Conservation (phyloP, 352 stramenopile genomes). For the Peronospora destructor region DNA sequence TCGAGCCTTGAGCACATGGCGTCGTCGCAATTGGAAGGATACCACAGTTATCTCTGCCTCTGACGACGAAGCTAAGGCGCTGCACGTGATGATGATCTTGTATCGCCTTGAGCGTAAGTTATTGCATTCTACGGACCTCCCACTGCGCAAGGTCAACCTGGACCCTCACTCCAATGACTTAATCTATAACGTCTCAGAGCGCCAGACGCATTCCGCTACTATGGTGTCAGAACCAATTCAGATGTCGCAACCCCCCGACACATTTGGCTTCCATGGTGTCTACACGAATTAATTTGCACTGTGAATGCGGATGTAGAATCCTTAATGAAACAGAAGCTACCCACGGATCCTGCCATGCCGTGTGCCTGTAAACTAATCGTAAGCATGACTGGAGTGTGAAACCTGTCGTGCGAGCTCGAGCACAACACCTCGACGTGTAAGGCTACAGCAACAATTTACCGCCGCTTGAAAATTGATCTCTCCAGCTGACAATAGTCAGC, state of each 20-base stretch:
- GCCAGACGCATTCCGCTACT: slow-evolving; percentile 13
- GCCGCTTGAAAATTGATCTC: background rate
- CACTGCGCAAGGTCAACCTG: slow-evolving; percentile 41
- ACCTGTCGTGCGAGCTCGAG: slow-evolving; percentile 9
- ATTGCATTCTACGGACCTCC: slow-evolving; percentile 37
- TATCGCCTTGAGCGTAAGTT: slow-evolving; percentile 59
- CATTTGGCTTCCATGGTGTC: slow-evolving; percentile 25
- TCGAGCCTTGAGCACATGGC: slow-evolving; percentile 62
- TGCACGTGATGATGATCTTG: slow-evolving; percentile 66
- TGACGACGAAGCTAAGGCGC: slow-evolving; percentile 57
- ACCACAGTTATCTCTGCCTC: slow-evolving; percentile 48
- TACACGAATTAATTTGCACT: slow-evolving; percentile 29
- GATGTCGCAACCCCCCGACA: slow-evolving; percentile 27
- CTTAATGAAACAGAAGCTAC: slow-evolving; percentile 4
- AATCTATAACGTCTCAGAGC: slow-evolving; percentile 15
- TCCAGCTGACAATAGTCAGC: background rate
- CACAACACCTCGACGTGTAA: slow-evolving; percentile 5
- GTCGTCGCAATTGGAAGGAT: slow-evolving; percentile 71
- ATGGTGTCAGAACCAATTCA: slow-evolving; percentile 21
- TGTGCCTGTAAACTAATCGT: slow-evolving; percentile 22
- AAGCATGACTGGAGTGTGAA: slow-evolving; percentile 6
- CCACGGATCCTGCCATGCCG: slow-evolving; percentile 1
- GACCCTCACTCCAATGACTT: slow-evolving; percentile 10
- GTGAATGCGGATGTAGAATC: slow-evolving; percentile 2
- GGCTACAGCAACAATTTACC: slow-evolving; percentile 3